Evolutionary conservation across 2,329 filamentous ascomycete genomes (phyloP), one percentile per base, ranked within the genome.

Genomic region (Calonectria naviculata): DNA sequence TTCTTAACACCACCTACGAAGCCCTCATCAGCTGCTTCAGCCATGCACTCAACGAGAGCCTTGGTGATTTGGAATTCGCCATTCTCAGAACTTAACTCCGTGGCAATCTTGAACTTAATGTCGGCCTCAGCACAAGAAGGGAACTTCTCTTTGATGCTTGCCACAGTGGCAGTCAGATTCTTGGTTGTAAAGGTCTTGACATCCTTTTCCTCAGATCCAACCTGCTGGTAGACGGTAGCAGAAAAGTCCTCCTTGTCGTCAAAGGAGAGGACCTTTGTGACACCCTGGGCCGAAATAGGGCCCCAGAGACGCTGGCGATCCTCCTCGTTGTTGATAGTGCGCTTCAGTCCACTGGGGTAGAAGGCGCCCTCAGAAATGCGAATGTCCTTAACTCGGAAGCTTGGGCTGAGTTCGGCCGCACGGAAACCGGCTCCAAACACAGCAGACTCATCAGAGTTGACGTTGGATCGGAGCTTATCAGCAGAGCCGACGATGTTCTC

Each of bases 381-480:
- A 75, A 99, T 99, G 80, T 98, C 97, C 88, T 98, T 99, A 81
- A 99, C 97, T 72, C 95, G 93, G 91, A 99, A 99, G 81, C 94
- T 96, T 46, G 96, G 95, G 84, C 95, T 98, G 70, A 99, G 89
- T 77, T 94, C 92, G 64, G 97, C 97, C 62, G 94, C 97, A 80
- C 95, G 94, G 88, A 99, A 98, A 31, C 93, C 95, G 67, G 97
- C 96, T 78, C 97, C 97, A 82, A 98, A 97, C 12, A 97, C 97
- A 62, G 97, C 97, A 28, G 97, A 93, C 84, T 99, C 97, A 79
- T 99, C 97, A 13, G 96, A 94, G 85, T 99, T 99, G 80, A 99
- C 97, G 78, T 97, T 99, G 80, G 93, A 93, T 74, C 95, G 93
- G 71, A 99, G 88, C 87, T 97, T 98, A 63, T 93, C 91, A 9